Evolutionary conservation across 108 stramenopile species (phyloP), one percentile per base, ranked within the genome.

Genomic region (Nannochloropsis oceanica): DNA sequence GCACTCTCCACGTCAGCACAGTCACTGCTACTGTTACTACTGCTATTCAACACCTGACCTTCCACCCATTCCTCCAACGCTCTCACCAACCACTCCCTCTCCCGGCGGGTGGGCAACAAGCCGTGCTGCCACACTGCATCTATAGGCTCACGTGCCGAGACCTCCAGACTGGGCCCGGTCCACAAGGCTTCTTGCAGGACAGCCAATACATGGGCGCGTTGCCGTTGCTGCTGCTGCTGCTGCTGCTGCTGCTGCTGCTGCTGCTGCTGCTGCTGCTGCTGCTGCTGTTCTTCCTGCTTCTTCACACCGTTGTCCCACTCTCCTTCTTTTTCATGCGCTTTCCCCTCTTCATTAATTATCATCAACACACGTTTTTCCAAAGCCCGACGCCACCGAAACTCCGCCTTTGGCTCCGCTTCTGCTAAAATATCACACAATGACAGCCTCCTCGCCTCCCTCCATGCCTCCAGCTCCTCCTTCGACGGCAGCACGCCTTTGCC

Each of bases 361-460:
- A n/a, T 44, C 44, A 18, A 26, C 79, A 87, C 22, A 25, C 79
- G 73, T 73, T 79, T 82, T 82, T 87, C 86, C n/a, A 87, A 82
- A 8, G 44, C 22, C 83, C 84, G 83, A 25, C 87, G 83, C 87
- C 87, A 87, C 26, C 44, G 20, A 82, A 87, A 87, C 80, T 84
- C 84, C 80, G 83, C 83, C 25, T 34, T 8, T 0, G 87, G 87
- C 80, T 87, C 81, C 13, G 87, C 87, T 80, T 44, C 46, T 0
- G 87, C 87, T 80, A 87, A 80, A 13, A 87, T 87, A 25, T 87
- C 87, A 79, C 84, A 84, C 79, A 87, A 84, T 8, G 87, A 87
- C 8, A 87, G 80, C 18, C 87, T 43, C 44, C 84, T 80, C 44
- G 84, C 84, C n/a, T 82, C 79, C 11, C 83, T 79, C 87, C 87